These are phyloP conservation scores for Xerocomus spinulosus DNA, from an alignment of 768 basidiomycete species.

Conservation along the genomic window DNA sequence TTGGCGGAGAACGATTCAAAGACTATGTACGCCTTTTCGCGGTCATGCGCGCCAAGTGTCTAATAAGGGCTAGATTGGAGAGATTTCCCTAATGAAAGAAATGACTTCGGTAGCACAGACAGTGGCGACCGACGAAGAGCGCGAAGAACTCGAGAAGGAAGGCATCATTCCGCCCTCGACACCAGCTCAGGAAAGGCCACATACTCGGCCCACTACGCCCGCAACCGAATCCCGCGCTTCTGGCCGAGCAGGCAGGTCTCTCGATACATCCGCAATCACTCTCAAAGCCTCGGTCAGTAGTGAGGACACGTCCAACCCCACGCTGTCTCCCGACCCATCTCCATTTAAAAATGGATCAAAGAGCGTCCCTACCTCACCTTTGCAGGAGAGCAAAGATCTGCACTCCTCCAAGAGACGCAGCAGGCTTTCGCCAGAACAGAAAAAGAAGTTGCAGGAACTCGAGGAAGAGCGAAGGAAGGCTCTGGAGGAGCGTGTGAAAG, in stretches of 20 bases:
- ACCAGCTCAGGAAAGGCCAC: conserved; percentile 9
- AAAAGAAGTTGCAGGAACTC: conserved; percentile 74
- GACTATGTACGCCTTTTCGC: conserved; percentile 65
- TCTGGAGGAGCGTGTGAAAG: conserved; percentile 72
- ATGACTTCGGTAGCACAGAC: conserved; percentile 82
- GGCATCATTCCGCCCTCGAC: conserved; percentile 36
- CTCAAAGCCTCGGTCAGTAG: conserved; percentile 15
- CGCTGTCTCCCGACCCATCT: conserved; percentile 14
- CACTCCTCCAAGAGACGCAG: conserved; percentile 31
- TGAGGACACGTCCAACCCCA: conserved; percentile 18
- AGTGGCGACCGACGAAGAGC: conserved; percentile 91
- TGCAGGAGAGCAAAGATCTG: conserved; percentile 38
- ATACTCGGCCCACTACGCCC: conserved; percentile 20
- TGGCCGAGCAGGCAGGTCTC: conserved; percentile 3
- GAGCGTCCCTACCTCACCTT: conserved; percentile 23
- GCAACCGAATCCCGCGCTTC: conserved; percentile 6
- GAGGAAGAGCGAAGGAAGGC: conserved; percentile 77
- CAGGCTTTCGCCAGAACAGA: conserved; percentile 78
- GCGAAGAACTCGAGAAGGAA: conserved; percentile 77
- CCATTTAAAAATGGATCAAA: conserved; percentile 18
- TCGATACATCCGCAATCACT: conserved; percentile 14
- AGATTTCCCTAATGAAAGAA: conserved; percentile 93
- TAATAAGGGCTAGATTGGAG: conserved; percentile 68
- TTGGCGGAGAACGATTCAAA: conserved; percentile 88
- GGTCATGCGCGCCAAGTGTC: neutral